Conservation (phyloP, 2,329 filamentous ascomycete genomes). For the Balansia obtecta region DNA sequence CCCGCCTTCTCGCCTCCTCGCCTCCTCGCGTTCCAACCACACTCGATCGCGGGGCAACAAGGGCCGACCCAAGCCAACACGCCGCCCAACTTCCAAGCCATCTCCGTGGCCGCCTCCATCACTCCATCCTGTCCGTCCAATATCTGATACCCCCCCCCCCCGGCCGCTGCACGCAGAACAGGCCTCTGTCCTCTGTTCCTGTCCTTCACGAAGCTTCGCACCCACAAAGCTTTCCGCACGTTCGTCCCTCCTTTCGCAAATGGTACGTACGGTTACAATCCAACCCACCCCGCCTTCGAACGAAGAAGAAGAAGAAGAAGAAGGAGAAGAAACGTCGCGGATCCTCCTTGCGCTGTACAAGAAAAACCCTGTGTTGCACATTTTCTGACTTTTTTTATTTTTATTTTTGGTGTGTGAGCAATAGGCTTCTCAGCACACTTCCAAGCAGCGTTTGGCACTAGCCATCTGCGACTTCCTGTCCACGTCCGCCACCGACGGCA, state of each 20-base stretch:
- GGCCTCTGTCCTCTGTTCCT: background rate
- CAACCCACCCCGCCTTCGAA: no score
- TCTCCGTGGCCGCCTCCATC: no score
- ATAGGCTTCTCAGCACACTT: conserved; percentile 27
- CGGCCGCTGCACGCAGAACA: background rate
- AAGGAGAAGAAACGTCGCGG: no score
- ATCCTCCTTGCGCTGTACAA: background rate
- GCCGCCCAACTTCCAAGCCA: background rate
- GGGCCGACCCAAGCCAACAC: background rate
- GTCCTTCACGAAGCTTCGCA: background rate
- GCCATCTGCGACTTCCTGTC: conserved; percentile 93
- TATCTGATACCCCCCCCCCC: background rate
- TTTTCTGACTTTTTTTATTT: background rate
- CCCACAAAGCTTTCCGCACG: background rate
- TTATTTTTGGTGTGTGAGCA: background rate
- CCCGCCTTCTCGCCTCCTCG: background rate
- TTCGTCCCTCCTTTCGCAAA: background rate
- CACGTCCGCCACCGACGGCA: conserved; percentile 76
- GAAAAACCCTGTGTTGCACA: background rate
- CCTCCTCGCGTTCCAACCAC: no score
- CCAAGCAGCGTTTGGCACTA: conserved; percentile 81
- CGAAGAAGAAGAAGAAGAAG: no score
- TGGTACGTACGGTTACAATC: conserved; percentile 1
- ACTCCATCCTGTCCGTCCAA: background rate
- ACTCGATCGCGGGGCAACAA: background rate